Evolutionary conservation across 371 early-diverging fungal genomes (phyloP).

Genomic region (Umbelopsis sp.): DNA sequence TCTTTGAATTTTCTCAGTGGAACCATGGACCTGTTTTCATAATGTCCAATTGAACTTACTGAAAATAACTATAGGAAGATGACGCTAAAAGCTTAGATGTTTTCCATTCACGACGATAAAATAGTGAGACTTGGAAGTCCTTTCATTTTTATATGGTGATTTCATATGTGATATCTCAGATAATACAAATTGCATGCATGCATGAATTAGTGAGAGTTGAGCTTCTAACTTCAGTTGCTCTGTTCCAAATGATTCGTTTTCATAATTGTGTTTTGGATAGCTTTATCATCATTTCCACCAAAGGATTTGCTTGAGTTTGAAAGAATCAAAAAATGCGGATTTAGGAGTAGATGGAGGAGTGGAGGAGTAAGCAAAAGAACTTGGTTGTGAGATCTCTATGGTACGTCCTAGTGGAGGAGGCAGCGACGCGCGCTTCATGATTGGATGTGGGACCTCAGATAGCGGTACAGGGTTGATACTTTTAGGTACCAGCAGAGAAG

Average conservation of each 20-base stretch:
- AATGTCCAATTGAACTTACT: too few relatives aligned
- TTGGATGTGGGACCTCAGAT: background rate
- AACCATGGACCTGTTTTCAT: too few relatives aligned
- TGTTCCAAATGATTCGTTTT: background rate
- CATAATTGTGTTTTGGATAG: background rate
- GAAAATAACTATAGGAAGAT: too few relatives aligned
- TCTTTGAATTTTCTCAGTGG: too few relatives aligned
- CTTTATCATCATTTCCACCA: conserved; percentile 2
- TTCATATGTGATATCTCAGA: too few relatives aligned
- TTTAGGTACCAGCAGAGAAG: background rate
- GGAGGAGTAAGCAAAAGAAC: conserved; percentile 35
- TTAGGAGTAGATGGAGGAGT: conserved; percentile 23
- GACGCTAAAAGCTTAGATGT: too few relatives aligned
- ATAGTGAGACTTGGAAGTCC: too few relatives aligned
- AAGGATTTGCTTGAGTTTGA: background rate
- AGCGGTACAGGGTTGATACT: background rate
- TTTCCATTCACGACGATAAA: too few relatives aligned
- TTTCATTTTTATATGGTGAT: too few relatives aligned
- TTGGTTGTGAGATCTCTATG: conserved; percentile 17
- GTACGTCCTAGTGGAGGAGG: background rate
- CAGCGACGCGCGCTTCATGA: background rate
- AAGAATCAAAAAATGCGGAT: conserved; percentile 11
- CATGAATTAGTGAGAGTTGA: too few relatives aligned
- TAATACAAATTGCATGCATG: too few relatives aligned
- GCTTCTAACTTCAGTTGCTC: background rate